These are phyloP conservation scores for Globisporangium cylindrosporum DNA, from an alignment of 352 stramenopile genomes.

Conservation along the genomic window DNA sequence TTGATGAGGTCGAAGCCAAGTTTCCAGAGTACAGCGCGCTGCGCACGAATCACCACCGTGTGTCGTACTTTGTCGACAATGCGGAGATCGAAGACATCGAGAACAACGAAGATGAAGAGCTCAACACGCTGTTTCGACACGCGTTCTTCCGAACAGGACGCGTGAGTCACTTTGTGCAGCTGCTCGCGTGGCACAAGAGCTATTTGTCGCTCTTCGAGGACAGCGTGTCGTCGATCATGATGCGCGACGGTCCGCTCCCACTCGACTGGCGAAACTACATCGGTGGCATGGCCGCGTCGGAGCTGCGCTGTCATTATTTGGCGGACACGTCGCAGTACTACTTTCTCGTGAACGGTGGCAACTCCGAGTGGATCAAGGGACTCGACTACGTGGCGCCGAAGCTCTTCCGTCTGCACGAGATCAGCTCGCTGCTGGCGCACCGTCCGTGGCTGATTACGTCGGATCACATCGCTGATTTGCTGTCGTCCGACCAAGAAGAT, in stretches of 20 bases:
- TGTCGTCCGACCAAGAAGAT: slow-evolving; percentile 65
- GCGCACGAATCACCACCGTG: slow-evolving; percentile 26
- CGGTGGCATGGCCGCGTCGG: slow-evolving; percentile 73
- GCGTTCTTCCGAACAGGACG: slow-evolving; percentile 68
- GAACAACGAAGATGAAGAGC: slow-evolving; percentile 45
- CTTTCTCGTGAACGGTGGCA: slow-evolving; percentile 80
- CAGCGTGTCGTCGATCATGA: slow-evolving; percentile 67
- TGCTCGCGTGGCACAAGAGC: slow-evolving; percentile 77
- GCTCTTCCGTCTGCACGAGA: slow-evolving; percentile 77
- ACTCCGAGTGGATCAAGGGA: slow-evolving; percentile 79
- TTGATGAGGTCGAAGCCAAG: slow-evolving; percentile 38
- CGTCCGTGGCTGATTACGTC: slow-evolving; percentile 80
- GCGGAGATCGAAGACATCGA: slow-evolving; percentile 24
- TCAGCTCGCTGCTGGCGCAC: slow-evolving; percentile 82
- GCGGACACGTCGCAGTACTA: slow-evolving; percentile 80
- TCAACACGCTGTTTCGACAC: slow-evolving; percentile 47
- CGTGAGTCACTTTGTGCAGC: slow-evolving; percentile 71
- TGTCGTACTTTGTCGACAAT: slow-evolving; percentile 76
- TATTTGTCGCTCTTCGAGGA: slow-evolving; percentile 73
- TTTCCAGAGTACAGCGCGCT: slow-evolving; percentile 35
- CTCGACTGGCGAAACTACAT: slow-evolving; percentile 85
- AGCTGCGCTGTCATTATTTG: slow-evolving; percentile 79
- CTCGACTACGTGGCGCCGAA: slow-evolving; percentile 81
- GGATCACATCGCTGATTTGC: slow-evolving; percentile 71
- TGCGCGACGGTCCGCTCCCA: slow-evolving; percentile 71